These are phyloP conservation scores for Teratosphaeria nubilosa DNA, from an alignment of 2,329 filamentous ascomycete species.

Conservation along the genomic window DNA sequence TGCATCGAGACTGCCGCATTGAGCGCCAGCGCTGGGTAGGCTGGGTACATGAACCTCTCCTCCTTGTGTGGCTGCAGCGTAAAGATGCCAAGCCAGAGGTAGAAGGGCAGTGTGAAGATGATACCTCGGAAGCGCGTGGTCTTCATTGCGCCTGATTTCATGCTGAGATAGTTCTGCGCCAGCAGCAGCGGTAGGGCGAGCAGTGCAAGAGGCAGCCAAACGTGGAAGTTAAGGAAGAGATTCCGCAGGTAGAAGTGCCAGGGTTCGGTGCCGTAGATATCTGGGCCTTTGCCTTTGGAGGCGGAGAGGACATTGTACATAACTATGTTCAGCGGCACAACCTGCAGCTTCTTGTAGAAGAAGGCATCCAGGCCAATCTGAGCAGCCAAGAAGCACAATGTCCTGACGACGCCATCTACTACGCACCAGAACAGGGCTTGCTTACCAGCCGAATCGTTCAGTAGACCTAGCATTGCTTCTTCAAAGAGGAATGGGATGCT, in stretches of 20 bases:
- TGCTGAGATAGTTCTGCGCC: slow-evolving; percentile 57
- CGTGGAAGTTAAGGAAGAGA: slow-evolving; percentile 83
- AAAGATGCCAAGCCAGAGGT: slow-evolving; percentile 89
- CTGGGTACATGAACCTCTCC: slow-evolving; percentile 97
- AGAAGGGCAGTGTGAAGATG: slow-evolving; percentile 76
- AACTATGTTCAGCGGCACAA: slow-evolving; percentile 87
- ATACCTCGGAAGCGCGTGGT: slow-evolving; percentile 64
- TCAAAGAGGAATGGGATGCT: slow-evolving; percentile 72
- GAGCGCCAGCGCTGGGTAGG: slow-evolving; percentile 79
- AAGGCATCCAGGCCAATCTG: slow-evolving; percentile 68
- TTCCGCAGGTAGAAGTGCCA: slow-evolving; percentile 97
- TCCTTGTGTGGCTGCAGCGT: slow-evolving; percentile 92
- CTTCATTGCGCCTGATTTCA: slow-evolving; percentile 48
- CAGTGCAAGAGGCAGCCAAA: slow-evolving; percentile 80
- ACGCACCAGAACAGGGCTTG: slow-evolving; percentile 54
- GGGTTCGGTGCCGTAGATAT: slow-evolving; percentile 90
- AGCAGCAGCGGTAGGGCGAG: slow-evolving; percentile 64
- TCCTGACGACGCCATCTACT: slow-evolving; percentile 56
- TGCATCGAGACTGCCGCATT: slow-evolving; percentile 82
- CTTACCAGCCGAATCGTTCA: slow-evolving; percentile 26
- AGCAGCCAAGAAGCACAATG: slow-evolving; percentile 55
- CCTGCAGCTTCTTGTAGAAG: slow-evolving; percentile 69
- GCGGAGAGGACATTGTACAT: slow-evolving; percentile 90
- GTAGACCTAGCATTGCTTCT: slow-evolving; percentile 50
- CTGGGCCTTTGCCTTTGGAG: slow-evolving; percentile 47